Conservation (phyloP, 2,329 filamentous ascomycete genomes). For the Gnomoniopsis sp. region DNA sequence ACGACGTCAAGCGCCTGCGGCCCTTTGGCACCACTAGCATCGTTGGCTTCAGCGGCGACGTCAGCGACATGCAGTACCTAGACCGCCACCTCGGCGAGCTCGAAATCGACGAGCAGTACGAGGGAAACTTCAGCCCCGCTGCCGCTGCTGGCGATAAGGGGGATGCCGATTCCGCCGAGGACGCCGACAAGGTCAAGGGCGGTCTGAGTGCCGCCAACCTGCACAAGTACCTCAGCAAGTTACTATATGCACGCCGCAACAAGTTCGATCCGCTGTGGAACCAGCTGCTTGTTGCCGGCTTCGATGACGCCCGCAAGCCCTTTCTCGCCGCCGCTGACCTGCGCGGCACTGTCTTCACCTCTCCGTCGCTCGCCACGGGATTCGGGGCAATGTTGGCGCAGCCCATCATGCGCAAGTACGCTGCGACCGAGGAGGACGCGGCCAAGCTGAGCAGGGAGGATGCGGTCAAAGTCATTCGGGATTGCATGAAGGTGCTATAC, state of each 20-base stretch:
- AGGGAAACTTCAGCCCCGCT: slow-evolving; percentile 26
- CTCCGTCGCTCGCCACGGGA: slow-evolving; percentile 86
- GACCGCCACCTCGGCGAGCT: slow-evolving; percentile 86
- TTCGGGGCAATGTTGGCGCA: slow-evolving; percentile 91
- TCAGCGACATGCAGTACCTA: slow-evolving; percentile 99
- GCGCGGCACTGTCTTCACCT: slow-evolving; percentile 85
- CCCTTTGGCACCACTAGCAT: slow-evolving; percentile 80
- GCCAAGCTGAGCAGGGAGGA: slow-evolving; percentile 70
- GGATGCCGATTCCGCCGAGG: slow-evolving; percentile 46
- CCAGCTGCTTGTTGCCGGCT: slow-evolving; percentile 83
- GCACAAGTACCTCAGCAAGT: slow-evolving; percentile 93
- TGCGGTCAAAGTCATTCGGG: slow-evolving; percentile 76
- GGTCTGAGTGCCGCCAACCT: slow-evolving; percentile 86
- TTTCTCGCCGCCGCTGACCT: slow-evolving; percentile 92
- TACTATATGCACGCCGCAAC: slow-evolving; percentile 90
- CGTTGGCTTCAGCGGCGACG: slow-evolving; percentile 92
- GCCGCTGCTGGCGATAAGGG: slow-evolving; percentile 35
- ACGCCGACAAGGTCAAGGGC: slow-evolving; percentile 62
- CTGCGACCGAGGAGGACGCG: slow-evolving; percentile 79
- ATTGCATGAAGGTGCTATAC: slow-evolving; percentile 98
- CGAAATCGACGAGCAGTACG: slow-evolving; percentile 86
- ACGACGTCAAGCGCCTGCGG: slow-evolving; percentile 91
- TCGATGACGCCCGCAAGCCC: slow-evolving; percentile 74
- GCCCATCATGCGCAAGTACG: slow-evolving; percentile 80
- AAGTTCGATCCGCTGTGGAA: slow-evolving; percentile 99